These are phyloP conservation scores for Trichothecium roseum DNA, from an alignment of 2,329 filamentous ascomycete genomes.

Conservation along the genomic window DNA sequence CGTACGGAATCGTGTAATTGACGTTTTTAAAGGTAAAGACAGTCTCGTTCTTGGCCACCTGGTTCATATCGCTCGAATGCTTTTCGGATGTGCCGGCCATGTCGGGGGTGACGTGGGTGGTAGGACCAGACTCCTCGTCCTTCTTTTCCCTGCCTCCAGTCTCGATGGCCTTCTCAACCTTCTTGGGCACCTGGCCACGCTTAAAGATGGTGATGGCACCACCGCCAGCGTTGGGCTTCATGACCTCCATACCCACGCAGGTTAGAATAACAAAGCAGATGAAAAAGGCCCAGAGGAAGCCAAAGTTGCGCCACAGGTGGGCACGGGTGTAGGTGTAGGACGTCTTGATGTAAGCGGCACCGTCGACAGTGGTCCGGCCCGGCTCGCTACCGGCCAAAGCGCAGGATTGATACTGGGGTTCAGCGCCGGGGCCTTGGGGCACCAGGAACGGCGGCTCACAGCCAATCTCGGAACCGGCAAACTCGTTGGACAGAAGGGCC, in stretches of 20 bases:
- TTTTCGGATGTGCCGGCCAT: constrained; percentile 30
- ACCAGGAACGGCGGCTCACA: constrained; percentile 50
- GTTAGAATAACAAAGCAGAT: constrained; percentile 66
- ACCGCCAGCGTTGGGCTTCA: constrained; percentile 50
- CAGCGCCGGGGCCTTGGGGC: constrained; percentile 27
- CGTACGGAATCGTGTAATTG: constrained; percentile 40
- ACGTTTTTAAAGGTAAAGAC: constrained; percentile 44
- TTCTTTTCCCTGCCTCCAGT: constrained; percentile 28
- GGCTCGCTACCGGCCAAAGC: constrained; percentile 34
- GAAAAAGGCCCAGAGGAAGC: constrained; percentile 65
- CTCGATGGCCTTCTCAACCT: constrained; percentile 45
- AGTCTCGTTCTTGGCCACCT: constrained; percentile 51
- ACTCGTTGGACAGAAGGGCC: constrained; percentile 56
- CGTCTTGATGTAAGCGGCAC: constrained; percentile 43
- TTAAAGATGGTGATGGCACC: constrained; percentile 53
- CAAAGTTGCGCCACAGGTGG: constrained; percentile 68
- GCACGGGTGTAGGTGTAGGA: constrained; percentile 43
- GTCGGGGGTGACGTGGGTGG: constrained; percentile 45
- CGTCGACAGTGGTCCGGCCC: constrained; percentile 36
- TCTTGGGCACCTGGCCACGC: constrained; percentile 50
- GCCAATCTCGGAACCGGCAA: constrained; percentile 42
- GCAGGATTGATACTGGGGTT: constrained; percentile 39
- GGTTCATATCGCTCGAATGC: constrained; percentile 24
- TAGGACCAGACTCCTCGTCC: constrained; percentile 36
- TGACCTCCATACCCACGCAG: constrained; percentile 55